Evolutionary conservation across 768 basidiomycete species (phyloP), one percentile per base, ranked within the genome.

Genomic region (Russula emetica): DNA sequence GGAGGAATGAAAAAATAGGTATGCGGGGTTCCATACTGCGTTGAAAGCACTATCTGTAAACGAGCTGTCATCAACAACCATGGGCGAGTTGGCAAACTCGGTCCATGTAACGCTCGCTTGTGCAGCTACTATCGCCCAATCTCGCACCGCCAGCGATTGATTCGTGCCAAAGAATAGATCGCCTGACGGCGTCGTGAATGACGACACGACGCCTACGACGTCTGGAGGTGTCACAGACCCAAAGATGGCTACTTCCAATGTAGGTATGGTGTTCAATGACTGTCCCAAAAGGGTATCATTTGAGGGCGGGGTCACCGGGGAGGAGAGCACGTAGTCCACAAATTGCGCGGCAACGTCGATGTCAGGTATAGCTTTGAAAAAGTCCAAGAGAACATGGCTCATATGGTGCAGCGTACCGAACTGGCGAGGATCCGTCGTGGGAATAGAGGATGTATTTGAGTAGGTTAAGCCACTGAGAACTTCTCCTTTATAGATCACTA

Each of bases 161-260:
- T 77, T 72, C 34, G 84, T 83, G 20, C 86, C 87, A 71, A 87
- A 87, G 70, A 86, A 86, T 42, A 87, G 72, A 1, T 76, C 67
- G 10, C 79, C 81, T 30, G 77, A 76, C 24, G 83, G 72, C 11
- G 77, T 78, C 10, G 80, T 75, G 63, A 86, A 82, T 9, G 83
- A 79, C 22, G 85, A 82, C 26, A 79, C 73, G 8, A 78, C 78
- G 38, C 75, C 79, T 40, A 68, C 67, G 32, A 85, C 71, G 69
- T 87, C 86, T 3, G 78, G 66, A 20, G 80, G 76, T 16, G 71
- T 69, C 28, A 87, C 71, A 16, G 79, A 74, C 7, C 86, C 86
- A 70, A 87, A 87, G n/a, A 87, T 69, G 1, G 84, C 85, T 4
- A 86, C 83, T 72, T 87, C 86, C 40, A 88, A 69, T 1, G 74